These are phyloP conservation scores for Plasmodium adleri DNA, from an alignment of 169 alveolate species.

Conservation along the genomic window DNA sequence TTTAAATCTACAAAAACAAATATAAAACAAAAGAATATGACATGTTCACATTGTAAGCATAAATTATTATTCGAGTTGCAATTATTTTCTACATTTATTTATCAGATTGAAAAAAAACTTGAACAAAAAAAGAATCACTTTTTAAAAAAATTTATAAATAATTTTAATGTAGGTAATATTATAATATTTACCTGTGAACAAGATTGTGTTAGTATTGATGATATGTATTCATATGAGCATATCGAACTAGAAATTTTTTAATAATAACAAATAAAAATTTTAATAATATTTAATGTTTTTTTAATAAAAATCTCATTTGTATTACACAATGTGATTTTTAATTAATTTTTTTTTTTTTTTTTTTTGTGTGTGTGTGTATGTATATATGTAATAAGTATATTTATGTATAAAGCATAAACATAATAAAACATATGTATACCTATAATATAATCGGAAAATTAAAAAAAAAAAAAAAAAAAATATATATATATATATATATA, in stretches of 20 bases:
- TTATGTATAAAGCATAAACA: not conserved
- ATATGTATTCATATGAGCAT: conserved; percentile 68
- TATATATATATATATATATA: conserved; percentile 15
- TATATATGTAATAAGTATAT: conserved; percentile 12
- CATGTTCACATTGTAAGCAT: conserved; percentile 42
- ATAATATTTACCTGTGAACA: conserved; percentile 68
- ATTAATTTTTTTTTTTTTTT: conserved; percentile 31
- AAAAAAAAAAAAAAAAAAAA: not conserved
- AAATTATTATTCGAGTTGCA: conserved; percentile 65
- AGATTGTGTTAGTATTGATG: conserved; percentile 59
- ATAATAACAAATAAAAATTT: not conserved
- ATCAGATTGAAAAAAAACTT: conserved; percentile 47
- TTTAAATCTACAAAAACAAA: conserved; percentile 36
- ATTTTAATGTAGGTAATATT: conserved; percentile 72
- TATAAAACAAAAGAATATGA: conserved; percentile 16
- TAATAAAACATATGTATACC: not conserved
- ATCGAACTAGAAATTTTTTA: conserved; percentile 65
- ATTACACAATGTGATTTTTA: not conserved
- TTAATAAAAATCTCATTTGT: conserved; percentile 1
- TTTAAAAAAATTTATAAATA: conserved; percentile 28
- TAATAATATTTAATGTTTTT: conserved; percentile 6
- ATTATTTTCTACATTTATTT: conserved; percentile 59
- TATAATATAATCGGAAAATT: conserved; percentile 10
- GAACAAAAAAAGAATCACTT: conserved; percentile 13
- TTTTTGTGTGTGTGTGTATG: conserved; percentile 9